A percentile compares a stretch with the other conserved stretches of the same genome.
These are phyloP conservation scores for Botryobasidium botryosum DNA, from an alignment of 768 basidiomycete genomes.

Conservation along the genomic window DNA sequence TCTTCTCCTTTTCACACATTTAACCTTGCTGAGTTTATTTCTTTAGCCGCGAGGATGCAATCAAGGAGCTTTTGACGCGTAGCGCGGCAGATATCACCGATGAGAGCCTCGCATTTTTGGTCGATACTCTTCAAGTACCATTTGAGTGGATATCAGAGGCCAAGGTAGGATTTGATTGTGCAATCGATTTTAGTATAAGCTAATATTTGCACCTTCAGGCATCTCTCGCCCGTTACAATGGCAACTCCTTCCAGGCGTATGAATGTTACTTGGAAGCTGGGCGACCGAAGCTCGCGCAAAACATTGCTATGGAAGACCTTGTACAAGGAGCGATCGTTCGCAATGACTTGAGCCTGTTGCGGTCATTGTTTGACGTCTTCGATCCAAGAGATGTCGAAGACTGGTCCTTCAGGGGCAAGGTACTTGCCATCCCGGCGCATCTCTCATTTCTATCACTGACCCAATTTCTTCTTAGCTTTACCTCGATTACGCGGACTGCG, in stretches of 20 bases:
- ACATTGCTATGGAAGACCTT: constrained; percentile 68
- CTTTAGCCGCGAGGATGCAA: constrained; percentile 58
- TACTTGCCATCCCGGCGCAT: constrained; percentile 17
- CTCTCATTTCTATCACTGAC: not conserved
- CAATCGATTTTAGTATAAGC: not conserved
- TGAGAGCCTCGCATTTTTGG: constrained; percentile 18
- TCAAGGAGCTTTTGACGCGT: constrained; percentile 65
- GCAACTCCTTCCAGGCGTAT: constrained; percentile 56
- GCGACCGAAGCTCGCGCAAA: constrained; percentile 57
- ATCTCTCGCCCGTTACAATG: constrained; percentile 40
- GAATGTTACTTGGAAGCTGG: constrained; percentile 57
- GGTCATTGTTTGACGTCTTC: constrained; percentile 52
- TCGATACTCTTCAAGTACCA: constrained; percentile 68
- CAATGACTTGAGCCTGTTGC: constrained; percentile 43
- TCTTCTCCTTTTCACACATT: not conserved
- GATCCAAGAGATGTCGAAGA: constrained; percentile 40
- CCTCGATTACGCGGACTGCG: constrained; percentile 9
- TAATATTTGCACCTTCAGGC: constrained; percentile 30
- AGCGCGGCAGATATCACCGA: constrained; percentile 18
- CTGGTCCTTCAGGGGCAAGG: constrained; percentile 79
- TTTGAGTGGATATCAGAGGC: constrained; percentile 80
- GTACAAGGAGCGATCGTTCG: constrained; percentile 75
- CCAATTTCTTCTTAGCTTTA: constrained; percentile 5
- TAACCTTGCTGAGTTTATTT: not conserved
- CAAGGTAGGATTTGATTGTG: constrained; percentile 32